These are phyloP conservation scores for Phlebiopsis flavidoalba DNA, from an alignment of 768 basidiomycete species.

Conservation along the genomic window DNA sequence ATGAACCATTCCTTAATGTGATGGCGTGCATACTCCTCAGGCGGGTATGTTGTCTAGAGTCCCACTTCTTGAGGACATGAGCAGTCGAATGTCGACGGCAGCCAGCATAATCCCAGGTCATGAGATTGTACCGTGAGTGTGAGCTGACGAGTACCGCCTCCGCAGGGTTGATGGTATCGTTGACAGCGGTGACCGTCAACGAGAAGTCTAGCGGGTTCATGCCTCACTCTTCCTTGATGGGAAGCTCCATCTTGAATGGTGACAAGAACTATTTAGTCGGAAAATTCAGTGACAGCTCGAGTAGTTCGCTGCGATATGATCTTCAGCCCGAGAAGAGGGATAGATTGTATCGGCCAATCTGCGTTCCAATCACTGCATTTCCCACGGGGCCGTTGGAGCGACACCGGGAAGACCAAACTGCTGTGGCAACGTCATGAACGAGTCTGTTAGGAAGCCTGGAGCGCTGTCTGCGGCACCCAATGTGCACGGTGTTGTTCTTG, in stretches of 20 bases:
- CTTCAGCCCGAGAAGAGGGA: constrained; percentile 72
- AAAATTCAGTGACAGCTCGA: constrained; percentile 11
- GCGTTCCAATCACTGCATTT: constrained; percentile 73
- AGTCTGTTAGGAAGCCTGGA: constrained; percentile 66
- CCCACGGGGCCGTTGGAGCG: constrained; percentile 36
- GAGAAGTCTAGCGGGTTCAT: constrained; percentile 19
- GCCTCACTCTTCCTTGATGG: constrained; percentile 34
- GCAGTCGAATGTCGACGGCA: constrained; percentile 84
- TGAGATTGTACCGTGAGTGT: constrained; percentile 69
- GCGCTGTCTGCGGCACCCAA: constrained; percentile 82
- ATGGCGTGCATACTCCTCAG: constrained; percentile 70
- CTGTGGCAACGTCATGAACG: constrained; percentile 51
- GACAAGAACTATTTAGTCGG: constrained; percentile 67
- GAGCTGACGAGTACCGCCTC: constrained; percentile 66
- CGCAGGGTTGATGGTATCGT: constrained; percentile 47
- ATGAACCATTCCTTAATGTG: constrained; percentile 91
- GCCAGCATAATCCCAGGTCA: constrained; percentile 86
- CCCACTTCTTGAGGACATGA: constrained; percentile 78
- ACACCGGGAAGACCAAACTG: constrained; percentile 48
- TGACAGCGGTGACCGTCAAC: constrained; percentile 54
- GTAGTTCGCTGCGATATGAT: constrained; percentile 11
- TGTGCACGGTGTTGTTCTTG: constrained; percentile 68
- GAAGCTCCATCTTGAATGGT: constrained; percentile 73
- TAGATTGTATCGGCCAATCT: constrained; percentile 88
- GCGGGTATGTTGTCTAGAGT: constrained; percentile 75